phyloP scores from a whole-genome alignment of 352 stramenopile species.

The Globisporangium parvum region DNA sequence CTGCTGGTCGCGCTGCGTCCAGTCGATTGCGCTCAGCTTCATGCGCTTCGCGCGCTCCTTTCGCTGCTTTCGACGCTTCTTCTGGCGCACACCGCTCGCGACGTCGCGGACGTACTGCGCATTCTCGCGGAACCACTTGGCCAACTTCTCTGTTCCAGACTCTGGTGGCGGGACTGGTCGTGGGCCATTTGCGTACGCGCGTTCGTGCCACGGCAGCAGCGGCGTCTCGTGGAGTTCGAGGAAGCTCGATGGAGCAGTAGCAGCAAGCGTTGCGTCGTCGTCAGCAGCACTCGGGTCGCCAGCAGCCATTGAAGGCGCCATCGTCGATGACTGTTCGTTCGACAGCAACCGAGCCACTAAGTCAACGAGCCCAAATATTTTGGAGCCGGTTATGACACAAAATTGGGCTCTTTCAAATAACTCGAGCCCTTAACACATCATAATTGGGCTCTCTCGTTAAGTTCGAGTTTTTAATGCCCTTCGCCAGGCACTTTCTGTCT shows the following conservation, averaged over 20 bases:
- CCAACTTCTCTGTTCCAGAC: too few relatives aligned
- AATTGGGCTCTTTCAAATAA: too few relatives aligned
- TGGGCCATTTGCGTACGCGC: not conserved
- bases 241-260: conserved; percentile 1
- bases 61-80: not conserved
- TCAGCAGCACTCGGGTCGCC: not conserved
- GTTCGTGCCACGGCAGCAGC: conserved; percentile 9
- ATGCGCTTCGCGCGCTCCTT: not conserved
- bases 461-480: too few relatives aligned
- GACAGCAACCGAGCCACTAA: too few relatives aligned
- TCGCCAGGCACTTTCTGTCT: too few relatives aligned
- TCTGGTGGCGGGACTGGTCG: not conserved
- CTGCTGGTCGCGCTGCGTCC: conserved; percentile 3
- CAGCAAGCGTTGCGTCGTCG: not conserved
- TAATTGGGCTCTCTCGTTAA: too few relatives aligned
- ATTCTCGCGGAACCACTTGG: not conserved
- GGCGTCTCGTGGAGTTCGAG: not conserved
- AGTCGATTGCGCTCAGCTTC: conserved; percentile 8
- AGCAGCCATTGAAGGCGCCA: too few relatives aligned
- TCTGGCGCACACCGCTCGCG: not conserved
- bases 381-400: too few relatives aligned
- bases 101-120: not conserved
- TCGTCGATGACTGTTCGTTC: too few relatives aligned
- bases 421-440: too few relatives aligned
- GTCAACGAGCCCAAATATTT: too few relatives aligned